These are phyloP conservation scores for Lactuca sativa DNA, from an alignment of 129 eudicot genomes.

Conservation along the genomic window DNA sequence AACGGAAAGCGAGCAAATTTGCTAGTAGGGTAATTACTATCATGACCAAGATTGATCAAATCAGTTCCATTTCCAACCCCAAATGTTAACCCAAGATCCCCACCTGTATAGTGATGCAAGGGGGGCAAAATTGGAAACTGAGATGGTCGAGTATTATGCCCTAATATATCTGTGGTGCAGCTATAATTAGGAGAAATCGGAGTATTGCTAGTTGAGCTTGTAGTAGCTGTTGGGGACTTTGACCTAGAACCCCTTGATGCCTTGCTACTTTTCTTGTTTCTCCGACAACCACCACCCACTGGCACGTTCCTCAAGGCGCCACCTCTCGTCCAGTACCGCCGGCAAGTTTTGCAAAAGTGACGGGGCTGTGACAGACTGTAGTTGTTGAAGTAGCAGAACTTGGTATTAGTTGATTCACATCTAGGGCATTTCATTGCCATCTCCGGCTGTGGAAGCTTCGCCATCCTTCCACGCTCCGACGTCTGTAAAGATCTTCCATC, in stretches of 20 bases:
- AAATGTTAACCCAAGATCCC: constrained; percentile 33
- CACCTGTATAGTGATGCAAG: constrained; percentile 38
- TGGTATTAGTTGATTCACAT: constrained; percentile 45
- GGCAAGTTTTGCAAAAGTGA: constrained; percentile 41
- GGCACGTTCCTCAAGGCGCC: constrained; percentile 43
- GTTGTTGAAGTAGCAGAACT: constrained; percentile 53
- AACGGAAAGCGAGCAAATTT: constrained; percentile 34
- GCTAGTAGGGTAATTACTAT: constrained; percentile 26
- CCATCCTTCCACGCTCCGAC: constrained; percentile 40
- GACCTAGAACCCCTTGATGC: constrained; percentile 34
- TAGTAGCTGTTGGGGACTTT: constrained; percentile 33
- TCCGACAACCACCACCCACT: constrained; percentile 54
- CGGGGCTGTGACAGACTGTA: constrained; percentile 44
- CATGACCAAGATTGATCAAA: constrained; percentile 26
- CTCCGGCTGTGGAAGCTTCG: constrained; percentile 33
- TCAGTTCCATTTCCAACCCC: constrained; percentile 31
- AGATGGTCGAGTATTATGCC: constrained; percentile 24
- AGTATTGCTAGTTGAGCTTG: constrained; percentile 32
- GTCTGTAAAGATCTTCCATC: constrained; percentile 27
- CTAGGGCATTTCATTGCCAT: constrained; percentile 43
- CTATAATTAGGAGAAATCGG: constrained; percentile 30
- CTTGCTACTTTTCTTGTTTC: constrained; percentile 44
- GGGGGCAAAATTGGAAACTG: constrained; percentile 41
- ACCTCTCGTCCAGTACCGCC: constrained; percentile 39
- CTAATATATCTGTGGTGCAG: constrained; percentile 30